Base-by-base conservation (phyloP, 2,329 filamentous ascomycete species). In the Talaromyces marneffei region DNA sequence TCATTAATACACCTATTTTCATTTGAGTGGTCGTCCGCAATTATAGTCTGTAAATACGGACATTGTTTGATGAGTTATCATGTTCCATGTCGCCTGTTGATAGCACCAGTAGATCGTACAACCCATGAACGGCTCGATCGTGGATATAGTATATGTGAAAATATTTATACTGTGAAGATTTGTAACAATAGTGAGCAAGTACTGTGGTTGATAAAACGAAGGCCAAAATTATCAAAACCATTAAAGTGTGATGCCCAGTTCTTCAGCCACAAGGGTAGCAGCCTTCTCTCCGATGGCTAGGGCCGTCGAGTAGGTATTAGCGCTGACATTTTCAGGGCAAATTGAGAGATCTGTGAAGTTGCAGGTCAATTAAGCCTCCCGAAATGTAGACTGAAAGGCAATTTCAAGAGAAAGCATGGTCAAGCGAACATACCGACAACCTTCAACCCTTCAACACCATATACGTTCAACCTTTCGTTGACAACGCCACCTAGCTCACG, bases 331-430 rank as follows among this genome's bases (percentile, higher is more conserved):
- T n/a, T 31, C 27, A 29, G 68, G 69, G 14, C 70, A 20, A 4
- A 70, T 65, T 53, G 68, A 70, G 0, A 69, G 65, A 61, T 70
- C 68, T 1, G 67, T 29, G 5, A 16, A n/a, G 5, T 9, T n/a
- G 6, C 23, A n/a, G n/a, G 23, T 29, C 42, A 48, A 23, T 9
- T 5, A 29, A 18, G 8, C 23, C 3, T 5, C 10, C 10, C 1
- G 5, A 46, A 16, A 27, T 27, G 5, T 23, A 46, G 23, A 27
- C 2, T 16, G 1, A 48, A 16, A 27, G 27, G 23, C 12, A 27
- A 14, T 9, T 16, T 16, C n/a, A 4, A 2, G 14, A 46, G 27
- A 27, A 4, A n/a, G 1, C 14, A 44, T n/a, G 4, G 42, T 10
- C 8, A 46, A 27, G 5, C 10, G 12, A 46, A 46, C 42, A 3